Percentiles rank a stretch among this genome's conserved stretches.
These are phyloP conservation scores for Auricularia auricula-judae DNA, from an alignment of 768 basidiomycete species.

Conservation along the genomic window DNA sequence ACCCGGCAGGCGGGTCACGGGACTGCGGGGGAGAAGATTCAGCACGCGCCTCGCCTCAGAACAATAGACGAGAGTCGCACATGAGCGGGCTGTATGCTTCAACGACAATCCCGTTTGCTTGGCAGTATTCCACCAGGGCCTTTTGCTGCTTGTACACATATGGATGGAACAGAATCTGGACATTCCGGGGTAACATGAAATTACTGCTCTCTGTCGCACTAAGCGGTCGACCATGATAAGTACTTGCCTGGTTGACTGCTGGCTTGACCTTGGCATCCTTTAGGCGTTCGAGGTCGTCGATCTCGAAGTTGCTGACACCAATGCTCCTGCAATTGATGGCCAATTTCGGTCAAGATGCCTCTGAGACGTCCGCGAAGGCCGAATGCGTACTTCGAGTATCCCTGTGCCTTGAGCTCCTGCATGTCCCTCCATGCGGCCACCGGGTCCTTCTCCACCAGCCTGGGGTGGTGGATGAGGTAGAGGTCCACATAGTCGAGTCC, in stretches of 20 bases:
- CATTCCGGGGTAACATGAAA: neutral
- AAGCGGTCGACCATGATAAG: neutral
- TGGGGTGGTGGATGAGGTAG: conserved; percentile 57
- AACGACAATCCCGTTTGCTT: conserved; percentile 47
- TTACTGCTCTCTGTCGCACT: neutral
- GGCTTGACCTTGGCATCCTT: conserved; percentile 52
- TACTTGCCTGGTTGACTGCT: conserved; percentile 51
- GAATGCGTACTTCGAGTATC: conserved; percentile 39
- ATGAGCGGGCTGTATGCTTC: conserved; percentile 64
- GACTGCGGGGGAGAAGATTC: conserved; percentile 25
- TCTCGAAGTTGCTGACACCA: conserved; percentile 60
- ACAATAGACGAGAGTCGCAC: conserved; percentile 23
- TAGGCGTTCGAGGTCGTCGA: conserved; percentile 41
- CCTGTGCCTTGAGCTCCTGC: conserved; percentile 45
- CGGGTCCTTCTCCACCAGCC: conserved; percentile 44
- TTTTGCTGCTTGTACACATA: conserved; percentile 49
- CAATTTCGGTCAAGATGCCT: neutral
- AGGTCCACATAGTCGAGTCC: conserved; percentile 56
- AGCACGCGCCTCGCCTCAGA: neutral
- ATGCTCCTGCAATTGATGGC: conserved; percentile 38
- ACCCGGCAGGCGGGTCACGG: conserved; percentile 46
- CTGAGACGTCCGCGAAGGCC: neutral
- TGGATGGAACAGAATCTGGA: conserved; percentile 56
- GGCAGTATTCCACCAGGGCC: conserved; percentile 46
- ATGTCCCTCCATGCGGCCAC: conserved; percentile 52